These are phyloP conservation scores for Fusarium sp. DNA, from an alignment of 2,329 filamentous ascomycete genomes.

Conservation along the genomic window DNA sequence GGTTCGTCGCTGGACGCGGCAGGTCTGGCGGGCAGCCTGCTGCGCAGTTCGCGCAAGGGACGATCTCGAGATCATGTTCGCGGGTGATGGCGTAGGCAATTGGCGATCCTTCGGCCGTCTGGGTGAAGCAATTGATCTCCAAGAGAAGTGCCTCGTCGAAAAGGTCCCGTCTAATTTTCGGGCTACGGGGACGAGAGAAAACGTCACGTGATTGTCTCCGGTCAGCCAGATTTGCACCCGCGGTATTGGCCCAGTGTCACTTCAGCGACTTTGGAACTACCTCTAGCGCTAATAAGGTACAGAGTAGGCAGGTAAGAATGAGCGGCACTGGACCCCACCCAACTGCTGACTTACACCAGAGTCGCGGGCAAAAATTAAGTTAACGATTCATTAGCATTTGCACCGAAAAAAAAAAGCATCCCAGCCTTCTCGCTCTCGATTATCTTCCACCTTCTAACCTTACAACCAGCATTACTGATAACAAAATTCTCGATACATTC, in stretches of 20 bases:
- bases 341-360: conserved; percentile 46
- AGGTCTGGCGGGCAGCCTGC: conserved; percentile 67
- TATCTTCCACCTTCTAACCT: conserved; percentile 9
- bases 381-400: conserved; percentile 36
- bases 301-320: conserved; percentile 9
- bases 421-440: conserved; percentile 31
- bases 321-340: conserved; percentile 38
- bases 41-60: conserved; percentile 69
- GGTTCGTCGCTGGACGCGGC: conserved; percentile 68
- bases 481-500: neutral
- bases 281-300: conserved; percentile 1
- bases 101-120: conserved; percentile 61
- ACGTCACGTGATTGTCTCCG: conserved; percentile 53
- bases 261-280: conserved; percentile 26
- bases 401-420: conserved; percentile 41
- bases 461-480: conserved; percentile 5
- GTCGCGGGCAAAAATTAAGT: conserved; percentile 42
- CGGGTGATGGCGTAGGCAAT: conserved; percentile 68
- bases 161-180: conserved; percentile 61
- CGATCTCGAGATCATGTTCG: conserved; percentile 73
- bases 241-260: conserved; percentile 43
- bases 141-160: conserved; percentile 59
- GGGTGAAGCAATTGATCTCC: conserved; percentile 54
- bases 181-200: conserved; percentile 46
- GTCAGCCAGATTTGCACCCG: conserved; percentile 48